Conservation (phyloP, 129 eudicot genomes). For the Helianthus annuus region DNA sequence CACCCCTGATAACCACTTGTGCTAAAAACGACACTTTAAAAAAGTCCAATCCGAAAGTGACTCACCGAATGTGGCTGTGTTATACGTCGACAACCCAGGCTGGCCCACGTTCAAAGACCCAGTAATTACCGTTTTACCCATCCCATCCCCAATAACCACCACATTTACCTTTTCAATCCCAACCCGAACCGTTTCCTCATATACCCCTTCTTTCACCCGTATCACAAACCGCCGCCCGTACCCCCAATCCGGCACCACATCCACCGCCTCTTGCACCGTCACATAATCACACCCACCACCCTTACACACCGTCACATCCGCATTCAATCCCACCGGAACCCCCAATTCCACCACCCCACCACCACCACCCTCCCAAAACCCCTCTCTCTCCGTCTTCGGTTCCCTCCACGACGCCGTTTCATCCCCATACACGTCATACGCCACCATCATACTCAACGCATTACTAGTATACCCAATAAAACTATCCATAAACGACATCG, state of each 20-base stretch:
- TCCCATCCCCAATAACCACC: constrained; percentile 84
- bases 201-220: constrained; percentile 61
- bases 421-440: constrained; percentile 55
- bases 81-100: constrained; percentile 63
- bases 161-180: constrained; percentile 72
- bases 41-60: neutral
- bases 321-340: constrained; percentile 48
- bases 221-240: constrained; percentile 54
- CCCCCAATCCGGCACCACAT: constrained; percentile 51
- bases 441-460: constrained; percentile 56
- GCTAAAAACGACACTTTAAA: too few relatives aligned
- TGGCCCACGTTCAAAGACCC: constrained; percentile 63
- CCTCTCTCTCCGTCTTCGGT: constrained; percentile 74
- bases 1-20: too few relatives aligned
- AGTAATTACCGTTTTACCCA: constrained; percentile 84
- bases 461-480: constrained; percentile 50
- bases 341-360: constrained; percentile 27
- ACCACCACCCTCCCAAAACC: constrained; percentile 70
- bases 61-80: constrained; percentile 84
- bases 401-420: constrained; percentile 55
- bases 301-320: constrained; percentile 75
- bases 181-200: constrained; percentile 78
- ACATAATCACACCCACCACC: constrained; percentile 44
- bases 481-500: constrained; percentile 66
- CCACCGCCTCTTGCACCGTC: constrained; percentile 81